Evolutionary conservation across 495 filamentous ascomycete genomes (phyloP).

Genomic region (Annulohypoxylon stygium): DNA sequence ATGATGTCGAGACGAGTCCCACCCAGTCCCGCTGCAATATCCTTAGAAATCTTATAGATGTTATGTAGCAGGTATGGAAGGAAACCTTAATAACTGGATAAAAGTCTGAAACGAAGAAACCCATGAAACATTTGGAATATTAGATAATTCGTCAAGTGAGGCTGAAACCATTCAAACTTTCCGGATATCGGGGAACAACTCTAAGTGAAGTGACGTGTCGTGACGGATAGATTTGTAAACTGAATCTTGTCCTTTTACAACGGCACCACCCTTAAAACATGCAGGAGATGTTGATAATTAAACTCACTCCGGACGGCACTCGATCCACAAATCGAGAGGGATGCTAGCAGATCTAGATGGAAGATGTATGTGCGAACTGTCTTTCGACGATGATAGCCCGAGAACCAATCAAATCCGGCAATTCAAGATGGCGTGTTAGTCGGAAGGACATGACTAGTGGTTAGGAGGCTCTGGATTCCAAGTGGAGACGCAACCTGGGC

Average conservation of each 20-base stretch:
- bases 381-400: neutral
- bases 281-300: conserved; percentile 4
- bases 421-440: conserved; percentile 18
- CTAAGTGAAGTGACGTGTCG: conserved; percentile 4
- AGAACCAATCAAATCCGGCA: conserved; percentile 15
- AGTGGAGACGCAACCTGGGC: conserved; percentile 18
- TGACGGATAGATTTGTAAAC: neutral
- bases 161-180: conserved; percentile 4
- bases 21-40: neutral
- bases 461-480: conserved; percentile 31
- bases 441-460: conserved; percentile 25
- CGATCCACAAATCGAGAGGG: neutral
- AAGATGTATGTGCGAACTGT: neutral
- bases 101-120: neutral
- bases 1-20: neutral
- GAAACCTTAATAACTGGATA: neutral
- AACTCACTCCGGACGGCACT: neutral
- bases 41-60: neutral
- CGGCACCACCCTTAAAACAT: neutral
- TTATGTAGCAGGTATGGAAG: neutral
- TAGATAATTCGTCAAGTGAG: conserved; percentile 3
- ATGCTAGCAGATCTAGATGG: neutral
- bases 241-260: neutral
- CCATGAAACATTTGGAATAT: conserved; percentile 8
- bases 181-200: conserved; percentile 11